A percentile compares a stretch with the other conserved stretches of the same genome.
phyloP scores from a whole-genome alignment of 2,329 filamentous ascomycete genomes.

The Colletotrichum sp. region DNA sequence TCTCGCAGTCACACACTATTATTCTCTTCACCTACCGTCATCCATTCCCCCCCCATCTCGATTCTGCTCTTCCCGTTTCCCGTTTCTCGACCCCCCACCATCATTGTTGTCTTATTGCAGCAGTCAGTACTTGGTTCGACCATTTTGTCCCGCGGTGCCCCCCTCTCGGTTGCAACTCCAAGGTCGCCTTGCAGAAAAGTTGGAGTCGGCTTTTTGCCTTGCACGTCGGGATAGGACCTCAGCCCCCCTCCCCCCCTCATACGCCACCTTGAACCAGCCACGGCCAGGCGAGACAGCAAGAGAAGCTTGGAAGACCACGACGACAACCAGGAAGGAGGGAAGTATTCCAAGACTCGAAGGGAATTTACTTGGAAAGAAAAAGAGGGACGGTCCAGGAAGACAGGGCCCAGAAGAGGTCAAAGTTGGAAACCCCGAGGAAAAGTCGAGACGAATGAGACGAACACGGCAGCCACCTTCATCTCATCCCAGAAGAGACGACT shows the following conservation, averaged over 20 bases:
- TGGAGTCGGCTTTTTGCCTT: neutral
- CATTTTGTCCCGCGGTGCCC: neutral
- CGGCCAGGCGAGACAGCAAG: neutral
- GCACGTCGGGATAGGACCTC: constrained; percentile 10
- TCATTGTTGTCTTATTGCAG: neutral
- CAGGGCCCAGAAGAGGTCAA: neutral
- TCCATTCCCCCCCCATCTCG: neutral
- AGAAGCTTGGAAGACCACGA: neutral
- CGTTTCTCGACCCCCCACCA: neutral
- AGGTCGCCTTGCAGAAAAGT: constrained; percentile 6
- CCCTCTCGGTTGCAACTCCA: neutral
- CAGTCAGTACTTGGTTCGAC: neutral
- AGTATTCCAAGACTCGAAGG: neutral
- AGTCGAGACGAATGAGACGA: constrained; percentile 9
- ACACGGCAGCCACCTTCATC: neutral
- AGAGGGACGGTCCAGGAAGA: neutral
- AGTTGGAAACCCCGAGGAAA: neutral
- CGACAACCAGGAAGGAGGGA: neutral
- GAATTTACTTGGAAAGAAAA: neutral
- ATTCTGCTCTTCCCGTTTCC: neutral
- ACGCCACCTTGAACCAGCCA: constrained; percentile 8
- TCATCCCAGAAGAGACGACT: neutral
- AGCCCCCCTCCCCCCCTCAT: neutral
- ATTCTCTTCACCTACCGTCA: neutral
- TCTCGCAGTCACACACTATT: neutral